Percentiles rank a stretch among this genome's conserved stretches.
Conservation (phyloP, 179 eudicot genomes). For the Silene coronaria region DNA sequence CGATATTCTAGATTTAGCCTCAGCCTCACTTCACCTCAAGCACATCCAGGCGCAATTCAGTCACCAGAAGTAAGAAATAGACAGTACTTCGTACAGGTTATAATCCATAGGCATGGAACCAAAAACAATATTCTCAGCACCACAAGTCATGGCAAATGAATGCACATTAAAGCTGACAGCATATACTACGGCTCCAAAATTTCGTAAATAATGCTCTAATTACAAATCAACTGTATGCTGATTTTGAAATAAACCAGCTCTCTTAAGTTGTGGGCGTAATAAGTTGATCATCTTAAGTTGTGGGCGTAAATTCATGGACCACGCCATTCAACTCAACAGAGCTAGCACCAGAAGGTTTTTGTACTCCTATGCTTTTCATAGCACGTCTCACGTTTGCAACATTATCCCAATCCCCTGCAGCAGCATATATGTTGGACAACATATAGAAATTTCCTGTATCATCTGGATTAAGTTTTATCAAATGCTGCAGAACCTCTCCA, state of each 20-base stretch:
- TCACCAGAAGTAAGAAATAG: neutral
- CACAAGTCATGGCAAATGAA: neutral
- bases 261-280: conserved; percentile 31
- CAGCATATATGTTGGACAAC: conserved; percentile 40
- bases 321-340: conserved; percentile 32
- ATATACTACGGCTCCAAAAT: neutral
- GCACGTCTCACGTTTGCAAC: conserved; percentile 35
- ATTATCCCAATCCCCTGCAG: conserved; percentile 38
- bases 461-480: conserved; percentile 23
- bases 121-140: neutral
- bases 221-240: conserved; percentile 4
- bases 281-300: conserved; percentile 32
- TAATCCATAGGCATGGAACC: neutral
- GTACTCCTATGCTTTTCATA: conserved; percentile 30
- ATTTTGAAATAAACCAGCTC: conserved; percentile 16
- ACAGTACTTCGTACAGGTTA: neutral
- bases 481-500: conserved; percentile 27
- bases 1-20: neutral
- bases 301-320: conserved; percentile 41
- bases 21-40: neutral
- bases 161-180: neutral
- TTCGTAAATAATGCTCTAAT: neutral
- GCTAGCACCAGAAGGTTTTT: conserved; percentile 43
- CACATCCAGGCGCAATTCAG: neutral
- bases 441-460: conserved; percentile 35